Evolutionary conservation across 495 filamentous ascomycete species (phyloP).

Genomic region (Xylona heveae): DNA sequence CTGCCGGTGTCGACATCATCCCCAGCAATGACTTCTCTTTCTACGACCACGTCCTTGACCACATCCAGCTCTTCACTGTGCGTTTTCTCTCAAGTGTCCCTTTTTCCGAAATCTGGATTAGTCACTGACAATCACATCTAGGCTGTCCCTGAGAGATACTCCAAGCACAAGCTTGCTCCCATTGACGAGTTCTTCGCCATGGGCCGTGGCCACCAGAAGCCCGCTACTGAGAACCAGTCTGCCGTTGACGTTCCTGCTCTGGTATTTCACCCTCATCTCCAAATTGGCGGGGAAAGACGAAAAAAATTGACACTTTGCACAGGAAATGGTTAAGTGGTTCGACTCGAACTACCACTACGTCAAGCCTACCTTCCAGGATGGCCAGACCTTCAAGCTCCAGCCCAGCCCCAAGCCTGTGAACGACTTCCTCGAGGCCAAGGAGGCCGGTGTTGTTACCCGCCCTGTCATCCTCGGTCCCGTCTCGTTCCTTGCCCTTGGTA

Average conservation of each 20-base stretch:
- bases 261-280: conserved; percentile 19
- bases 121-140: conserved; percentile 13
- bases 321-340: conserved; percentile 99
- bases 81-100: conserved; percentile 14
- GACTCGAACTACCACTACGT: conserved; percentile 99
- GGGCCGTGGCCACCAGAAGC: conserved; percentile 92
- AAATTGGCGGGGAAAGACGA: conserved; percentile 1
- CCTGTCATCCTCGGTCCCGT: conserved; percentile 91
- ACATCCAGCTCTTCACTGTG: conserved; percentile 96
- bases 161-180: conserved; percentile 57
- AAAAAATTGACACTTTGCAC: background rate
- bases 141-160: conserved; percentile 81
- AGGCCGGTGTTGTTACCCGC: conserved; percentile 75
- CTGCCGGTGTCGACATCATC: conserved; percentile 88
- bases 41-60: conserved; percentile 96
- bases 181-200: conserved; percentile 98
- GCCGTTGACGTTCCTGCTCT: conserved; percentile 82
- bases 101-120: background rate
- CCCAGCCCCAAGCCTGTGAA: conserved; percentile 76
- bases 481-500: conserved; percentile 86
- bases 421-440: conserved; percentile 94
- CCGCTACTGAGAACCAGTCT: conserved; percentile 26
- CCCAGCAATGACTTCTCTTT: conserved; percentile 98
- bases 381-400: conserved; percentile 81
- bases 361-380: conserved; percentile 90